Conservation (phyloP, 441 rosid species). For the Dalechampia spathulata region DNA sequence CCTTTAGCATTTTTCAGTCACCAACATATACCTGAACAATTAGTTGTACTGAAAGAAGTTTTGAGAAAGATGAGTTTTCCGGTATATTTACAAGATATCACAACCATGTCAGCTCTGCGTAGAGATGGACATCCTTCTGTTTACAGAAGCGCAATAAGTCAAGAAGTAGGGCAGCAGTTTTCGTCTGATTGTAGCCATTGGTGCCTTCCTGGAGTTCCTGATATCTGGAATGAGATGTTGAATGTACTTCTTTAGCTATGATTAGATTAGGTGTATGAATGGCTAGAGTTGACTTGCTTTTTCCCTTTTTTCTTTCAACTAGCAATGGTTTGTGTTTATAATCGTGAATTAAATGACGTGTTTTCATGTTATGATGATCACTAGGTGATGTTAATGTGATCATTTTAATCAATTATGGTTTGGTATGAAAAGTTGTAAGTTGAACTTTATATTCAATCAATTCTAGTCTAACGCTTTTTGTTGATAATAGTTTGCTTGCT, state of each 20-base stretch:
- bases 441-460: too few species aligned
- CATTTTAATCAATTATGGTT: too few species aligned
- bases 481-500: too few species aligned
- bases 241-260: slow-evolving; percentile 42
- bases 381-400: too few species aligned
- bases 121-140: slow-evolving; percentile 93
- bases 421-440: too few species aligned
- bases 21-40: slow-evolving; percentile 51
- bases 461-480: too few species aligned
- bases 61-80: slow-evolving; percentile 64
- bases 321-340: too few species aligned
- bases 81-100: slow-evolving; percentile 67
- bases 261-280: too few species aligned
- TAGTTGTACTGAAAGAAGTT: slow-evolving; percentile 61
- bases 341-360: too few species aligned
- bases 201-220: slow-evolving; percentile 98
- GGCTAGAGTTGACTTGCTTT: too few species aligned
- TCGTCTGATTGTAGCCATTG: slow-evolving; percentile 89
- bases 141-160: slow-evolving; percentile 46
- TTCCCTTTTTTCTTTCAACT: too few species aligned
- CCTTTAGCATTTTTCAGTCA: slow-evolving; percentile 54
- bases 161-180: slow-evolving; percentile 36
- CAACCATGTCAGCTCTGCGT: slow-evolving; percentile 65
- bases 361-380: too few species aligned
- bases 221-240: slow-evolving; percentile 90